A percentile compares a stretch with the other conserved stretches of the same genome.
Conservation (phyloP, 805 yeast species). For the Pichia cephalocereana region DNA sequence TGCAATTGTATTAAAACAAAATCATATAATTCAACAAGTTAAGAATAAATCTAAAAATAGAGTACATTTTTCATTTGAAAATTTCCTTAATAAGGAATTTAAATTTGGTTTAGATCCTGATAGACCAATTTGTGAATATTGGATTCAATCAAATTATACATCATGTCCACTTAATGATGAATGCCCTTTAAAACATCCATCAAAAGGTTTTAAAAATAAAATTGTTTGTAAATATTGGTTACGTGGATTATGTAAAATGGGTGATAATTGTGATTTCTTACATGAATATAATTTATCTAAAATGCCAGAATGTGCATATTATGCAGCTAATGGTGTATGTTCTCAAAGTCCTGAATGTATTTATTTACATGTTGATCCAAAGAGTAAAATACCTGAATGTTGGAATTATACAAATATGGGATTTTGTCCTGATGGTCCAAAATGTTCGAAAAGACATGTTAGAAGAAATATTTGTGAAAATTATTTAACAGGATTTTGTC, state of each 20-base stretch:
- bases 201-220: slow-evolving; percentile 53
- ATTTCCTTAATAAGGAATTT: slow-evolving; percentile 70
- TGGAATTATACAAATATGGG: slow-evolving; percentile 70
- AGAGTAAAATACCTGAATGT: slow-evolving; percentile 81
- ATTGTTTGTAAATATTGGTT: slow-evolving; percentile 98
- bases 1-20: slow-evolving; percentile 9
- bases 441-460: slow-evolving; percentile 73
- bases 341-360: slow-evolving; percentile 92
- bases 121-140: slow-evolving; percentile 77
- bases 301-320: slow-evolving; percentile 95
- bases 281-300: slow-evolving; percentile 91
- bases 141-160: slow-evolving; percentile 42
- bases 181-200: slow-evolving; percentile 78
- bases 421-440: slow-evolving; percentile 87
- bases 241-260: slow-evolving; percentile 93
- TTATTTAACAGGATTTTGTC: slow-evolving; percentile 87
- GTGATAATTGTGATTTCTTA: slow-evolving; percentile 89
- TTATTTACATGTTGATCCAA: slow-evolving; percentile 86
- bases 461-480: slow-evolving; percentile 68
- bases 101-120: slow-evolving; percentile 81
- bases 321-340: slow-evolving; percentile 73
- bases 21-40: slow-evolving; percentile 12
- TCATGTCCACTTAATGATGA: slow-evolving; percentile 79
- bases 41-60: slow-evolving; percentile 7
- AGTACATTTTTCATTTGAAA: slow-evolving; percentile 54